These are phyloP conservation scores for Limtongia smithiae DNA, from an alignment of 805 yeast species.

Conservation along the genomic window DNA sequence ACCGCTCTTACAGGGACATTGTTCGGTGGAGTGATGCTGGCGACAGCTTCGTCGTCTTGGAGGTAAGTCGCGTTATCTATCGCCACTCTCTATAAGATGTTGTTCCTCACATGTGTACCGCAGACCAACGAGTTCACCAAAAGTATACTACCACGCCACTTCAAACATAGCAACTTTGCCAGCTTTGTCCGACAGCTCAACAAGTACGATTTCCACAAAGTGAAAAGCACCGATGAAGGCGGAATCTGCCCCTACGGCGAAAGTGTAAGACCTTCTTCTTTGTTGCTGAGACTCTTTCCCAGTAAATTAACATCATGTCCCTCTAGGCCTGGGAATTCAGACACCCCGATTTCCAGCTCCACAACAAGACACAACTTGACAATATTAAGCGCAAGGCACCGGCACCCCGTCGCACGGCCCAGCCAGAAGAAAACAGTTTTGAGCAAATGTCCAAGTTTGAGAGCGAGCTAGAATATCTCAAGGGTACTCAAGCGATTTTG, in stretches of 20 bases:
- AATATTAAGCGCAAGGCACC: constrained; percentile 56
- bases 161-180: constrained; percentile 92
- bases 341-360: constrained; percentile 80
- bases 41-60: constrained; percentile 81
- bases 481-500: constrained; percentile 15
- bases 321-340: constrained; percentile 83
- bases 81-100: background rate
- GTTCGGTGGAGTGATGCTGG: constrained; percentile 88
- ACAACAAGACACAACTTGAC: constrained; percentile 75
- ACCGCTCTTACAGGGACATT: constrained; percentile 65
- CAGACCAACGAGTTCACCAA: constrained; percentile 81
- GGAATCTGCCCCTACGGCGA: constrained; percentile 59
- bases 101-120: background rate
- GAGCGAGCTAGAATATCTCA: constrained; percentile 27
- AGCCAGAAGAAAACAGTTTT: constrained; percentile 8
- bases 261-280: constrained; percentile 32
- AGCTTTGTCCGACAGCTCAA: constrained; percentile 92
- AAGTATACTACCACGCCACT: constrained; percentile 83
- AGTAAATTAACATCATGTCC: background rate
- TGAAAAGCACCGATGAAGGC: constrained; percentile 67
- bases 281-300: background rate
- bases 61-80: constrained; percentile 41
- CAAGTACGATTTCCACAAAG: constrained; percentile 96
- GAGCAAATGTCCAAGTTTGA: constrained; percentile 25
- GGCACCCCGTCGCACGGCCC: constrained; percentile 25